These are phyloP conservation scores for Phlegmacium glaucopus DNA, from an alignment of 768 basidiomycete species.

Conservation along the genomic window DNA sequence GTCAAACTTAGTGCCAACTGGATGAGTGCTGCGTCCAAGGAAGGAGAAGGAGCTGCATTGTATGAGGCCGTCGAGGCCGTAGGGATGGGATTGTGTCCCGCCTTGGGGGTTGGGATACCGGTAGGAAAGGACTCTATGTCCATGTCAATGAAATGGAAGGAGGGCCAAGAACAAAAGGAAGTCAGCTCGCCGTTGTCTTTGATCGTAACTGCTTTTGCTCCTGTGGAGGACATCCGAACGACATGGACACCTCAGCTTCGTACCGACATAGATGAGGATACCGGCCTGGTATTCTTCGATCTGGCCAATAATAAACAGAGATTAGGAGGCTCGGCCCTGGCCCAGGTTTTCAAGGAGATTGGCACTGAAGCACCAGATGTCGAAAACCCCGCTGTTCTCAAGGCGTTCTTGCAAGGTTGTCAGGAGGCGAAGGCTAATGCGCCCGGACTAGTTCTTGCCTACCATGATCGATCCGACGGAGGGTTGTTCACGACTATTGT, in stretches of 20 bases:
- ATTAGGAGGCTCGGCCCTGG: slow-evolving; percentile 91
- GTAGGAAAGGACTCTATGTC: slow-evolving; percentile 99
- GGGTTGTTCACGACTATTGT: slow-evolving; percentile 88
- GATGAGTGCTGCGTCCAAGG: slow-evolving; percentile 95
- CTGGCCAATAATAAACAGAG: slow-evolving; percentile 78
- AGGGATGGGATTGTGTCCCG: slow-evolving; percentile 92
- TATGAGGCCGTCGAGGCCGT: slow-evolving; percentile 90
- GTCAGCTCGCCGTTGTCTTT: slow-evolving; percentile 91
- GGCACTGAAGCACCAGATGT: slow-evolving; percentile 87
- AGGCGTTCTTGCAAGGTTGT: slow-evolving; percentile 80
- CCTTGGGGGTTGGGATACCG: slow-evolving; percentile 87
- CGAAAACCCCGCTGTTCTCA: slow-evolving; percentile 69
- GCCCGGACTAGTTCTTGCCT: slow-evolving; percentile 76
- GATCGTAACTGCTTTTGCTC: slow-evolving; percentile 92
- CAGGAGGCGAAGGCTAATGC: slow-evolving; percentile 58
- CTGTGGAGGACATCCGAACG: slow-evolving; percentile 68
- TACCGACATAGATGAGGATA: slow-evolving; percentile 51
- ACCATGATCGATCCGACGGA: slow-evolving; percentile 98
- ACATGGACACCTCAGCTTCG: slow-evolving; percentile 95
- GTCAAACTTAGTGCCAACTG: slow-evolving; percentile 99
- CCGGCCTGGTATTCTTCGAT: slow-evolving; percentile 85
- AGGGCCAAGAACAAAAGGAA: slow-evolving; percentile 63
- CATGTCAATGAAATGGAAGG: slow-evolving; percentile 94
- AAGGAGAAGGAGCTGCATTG: slow-evolving; percentile 84
- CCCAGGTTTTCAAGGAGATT: slow-evolving; percentile 93